These are phyloP conservation scores for Allium fistulosum DNA, from an alignment of 106 monocot species.

Conservation along the genomic window DNA sequence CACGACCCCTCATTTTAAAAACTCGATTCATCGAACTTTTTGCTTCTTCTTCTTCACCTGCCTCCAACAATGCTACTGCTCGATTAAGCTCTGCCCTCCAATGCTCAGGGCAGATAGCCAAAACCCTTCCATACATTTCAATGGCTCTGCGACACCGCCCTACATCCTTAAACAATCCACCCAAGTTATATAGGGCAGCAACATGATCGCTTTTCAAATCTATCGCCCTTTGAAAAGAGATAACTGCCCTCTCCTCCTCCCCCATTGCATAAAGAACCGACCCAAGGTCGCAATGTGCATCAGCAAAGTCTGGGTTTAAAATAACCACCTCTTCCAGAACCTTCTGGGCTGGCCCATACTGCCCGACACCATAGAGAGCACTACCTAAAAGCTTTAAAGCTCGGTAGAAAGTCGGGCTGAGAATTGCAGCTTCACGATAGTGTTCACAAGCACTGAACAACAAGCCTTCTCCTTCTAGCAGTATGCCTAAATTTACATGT, in stretches of 20 bases:
- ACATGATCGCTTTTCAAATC: conserved; percentile 22
- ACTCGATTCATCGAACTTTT: conserved; percentile 15
- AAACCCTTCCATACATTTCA: conserved; percentile 29
- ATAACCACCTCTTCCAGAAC: conserved; percentile 24
- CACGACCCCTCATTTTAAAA: conserved; percentile 17
- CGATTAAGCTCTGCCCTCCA: conserved; percentile 33
- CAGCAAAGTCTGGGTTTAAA: conserved; percentile 18
- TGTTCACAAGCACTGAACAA: conserved; percentile 33
- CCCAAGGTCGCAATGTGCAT: conserved; percentile 38
- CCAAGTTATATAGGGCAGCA: conserved; percentile 26
- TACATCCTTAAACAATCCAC: conserved; percentile 16
- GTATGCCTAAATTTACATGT: conserved; percentile 30
- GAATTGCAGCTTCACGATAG: conserved; percentile 27
- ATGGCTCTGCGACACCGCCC: conserved; percentile 17
- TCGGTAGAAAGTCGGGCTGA: conserved; percentile 26
- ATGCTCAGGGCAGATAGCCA: conserved; percentile 18
- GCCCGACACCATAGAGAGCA: conserved; percentile 22
- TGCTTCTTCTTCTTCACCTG: conserved; percentile 21
- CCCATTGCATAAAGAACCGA: conserved; percentile 23
- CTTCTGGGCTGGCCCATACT: conserved; percentile 16
- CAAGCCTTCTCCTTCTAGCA: conserved; percentile 25
- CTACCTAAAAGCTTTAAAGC: conserved; percentile 34
- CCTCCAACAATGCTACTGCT: conserved; percentile 13
- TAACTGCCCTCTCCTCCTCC: conserved; percentile 17
- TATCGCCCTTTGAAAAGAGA: conserved; percentile 22